Conservation (phyloP, 768 basidiomycete species). For the Scleroderma bovista region DNA sequence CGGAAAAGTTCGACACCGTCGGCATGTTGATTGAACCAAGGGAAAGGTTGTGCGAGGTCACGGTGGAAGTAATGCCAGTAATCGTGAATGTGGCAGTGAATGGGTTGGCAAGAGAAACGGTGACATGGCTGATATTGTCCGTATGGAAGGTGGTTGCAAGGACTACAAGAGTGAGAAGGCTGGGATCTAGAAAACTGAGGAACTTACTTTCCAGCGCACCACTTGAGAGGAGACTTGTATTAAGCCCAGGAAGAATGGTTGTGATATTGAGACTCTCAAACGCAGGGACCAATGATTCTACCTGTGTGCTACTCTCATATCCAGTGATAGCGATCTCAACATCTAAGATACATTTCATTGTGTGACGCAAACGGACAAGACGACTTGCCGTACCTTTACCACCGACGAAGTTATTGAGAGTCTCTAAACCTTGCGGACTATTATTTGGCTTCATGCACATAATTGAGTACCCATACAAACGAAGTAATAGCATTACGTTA, state of each 20-base stretch:
- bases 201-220: constrained; percentile 49
- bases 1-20: constrained; percentile 44
- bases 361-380: not conserved
- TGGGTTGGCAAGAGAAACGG: constrained; percentile 58
- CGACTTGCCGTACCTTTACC: constrained; percentile 43
- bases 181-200: not conserved
- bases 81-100: constrained; percentile 58
- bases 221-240: constrained; percentile 47
- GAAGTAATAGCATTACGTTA: constrained; percentile 13
- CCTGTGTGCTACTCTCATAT: constrained; percentile 52
- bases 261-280: constrained; percentile 55
- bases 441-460: constrained; percentile 45
- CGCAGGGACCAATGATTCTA: constrained; percentile 53
- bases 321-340: constrained; percentile 53
- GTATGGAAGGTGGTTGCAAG: constrained; percentile 56
- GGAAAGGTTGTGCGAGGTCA: constrained; percentile 53
- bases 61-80: constrained; percentile 53
- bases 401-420: constrained; percentile 63
- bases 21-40: constrained; percentile 51
- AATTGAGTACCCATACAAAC: not conserved
- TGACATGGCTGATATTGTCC: constrained; percentile 62
- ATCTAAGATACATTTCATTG: constrained; percentile 30
- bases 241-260: constrained; percentile 55
- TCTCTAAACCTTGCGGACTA: constrained; percentile 53
- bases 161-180: constrained; percentile 31